Evolutionary conservation across 495 filamentous ascomycete species (phyloP), one percentile per base, ranked within the genome.

Genomic region (Talaromyces borbonicus): DNA sequence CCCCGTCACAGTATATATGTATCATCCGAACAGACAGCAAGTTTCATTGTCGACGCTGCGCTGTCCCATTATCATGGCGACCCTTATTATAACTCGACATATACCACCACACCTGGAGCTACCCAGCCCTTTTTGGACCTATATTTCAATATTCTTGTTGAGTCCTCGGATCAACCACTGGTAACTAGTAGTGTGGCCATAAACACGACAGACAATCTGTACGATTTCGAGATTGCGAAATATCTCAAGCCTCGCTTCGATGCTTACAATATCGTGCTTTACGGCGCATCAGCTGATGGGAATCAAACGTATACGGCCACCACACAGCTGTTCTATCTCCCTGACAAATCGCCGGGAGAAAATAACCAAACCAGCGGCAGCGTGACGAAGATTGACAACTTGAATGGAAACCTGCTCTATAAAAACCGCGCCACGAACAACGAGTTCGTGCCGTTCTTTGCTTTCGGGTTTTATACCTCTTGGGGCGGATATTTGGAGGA

Each of bases 391-490:
- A 67, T 84, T 18, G 80, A 84, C 52, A 68, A 73, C 50, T 55
- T 80, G 2, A 64, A 71, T 40, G 78, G 78, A 16, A 77, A 69
- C 0, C 42, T 83, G 4, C 54, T 69, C 4, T 52, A 58, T 8
- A 60, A 48, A 6, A 69, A 74, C 48, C 16, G 36, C 12, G 43
- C 31, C 8, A 33, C 43, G 2, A 36, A 46, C 20, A 49, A 57
- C 5, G 40, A 52, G n/a, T 72, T 65, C 57, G 56, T 58, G 20
- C 66, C 76, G 0, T 47, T 83, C 19, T 60, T 83, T 23, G 74
- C 79, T 4, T 80, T 76, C 50, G 76, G 76, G 19, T 79, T 72
- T 58, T 85, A 80, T 54, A 69, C 73, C 0, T 61, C 67, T 29
- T 79, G 75, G 35, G 71, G 72, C 23, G 71, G 70, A 49, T 75